Percentiles rank a stretch among this genome's conserved stretches.
Conservation (phyloP, 805 yeast genomes). For the Monosporozyma solicola region DNA sequence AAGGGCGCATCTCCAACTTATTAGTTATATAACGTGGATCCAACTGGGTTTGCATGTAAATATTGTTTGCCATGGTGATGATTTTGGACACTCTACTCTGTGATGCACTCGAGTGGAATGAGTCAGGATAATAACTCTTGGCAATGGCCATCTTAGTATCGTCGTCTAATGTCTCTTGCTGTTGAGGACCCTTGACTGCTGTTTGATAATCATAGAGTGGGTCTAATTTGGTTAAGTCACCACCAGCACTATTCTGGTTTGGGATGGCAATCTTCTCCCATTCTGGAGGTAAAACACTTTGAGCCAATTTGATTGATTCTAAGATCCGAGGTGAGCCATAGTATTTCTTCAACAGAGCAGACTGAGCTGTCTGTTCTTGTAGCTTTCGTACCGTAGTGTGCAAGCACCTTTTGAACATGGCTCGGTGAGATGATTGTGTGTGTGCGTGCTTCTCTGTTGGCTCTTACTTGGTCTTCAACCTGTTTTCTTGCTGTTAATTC, state of each 20-base stretch:
- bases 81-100: not conserved
- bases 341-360: conserved; percentile 38
- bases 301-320: conserved; percentile 75
- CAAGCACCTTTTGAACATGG: not conserved
- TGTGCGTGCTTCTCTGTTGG: not conserved
- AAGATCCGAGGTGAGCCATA: conserved; percentile 67
- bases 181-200: conserved; percentile 1
- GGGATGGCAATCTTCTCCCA: conserved; percentile 8
- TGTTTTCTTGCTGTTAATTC: not conserved
- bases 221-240: conserved; percentile 63
- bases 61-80: conserved; percentile 37
- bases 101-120: not conserved
- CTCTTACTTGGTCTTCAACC: not conserved
- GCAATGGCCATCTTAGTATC: not conserved
- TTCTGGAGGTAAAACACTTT: conserved; percentile 55
- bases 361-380: not conserved
- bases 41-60: conserved; percentile 58
- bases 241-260: conserved; percentile 16
- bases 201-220: conserved; percentile 60
- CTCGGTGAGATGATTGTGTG: not conserved
- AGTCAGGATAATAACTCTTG: not conserved
- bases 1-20: conserved; percentile 52
- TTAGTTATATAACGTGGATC: conserved; percentile 48
- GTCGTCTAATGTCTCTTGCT: conserved; percentile 14
- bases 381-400: not conserved